Evolutionary conservation across 345 rosid genomes (phyloP).

Genomic region (Physaria fendleri): DNA sequence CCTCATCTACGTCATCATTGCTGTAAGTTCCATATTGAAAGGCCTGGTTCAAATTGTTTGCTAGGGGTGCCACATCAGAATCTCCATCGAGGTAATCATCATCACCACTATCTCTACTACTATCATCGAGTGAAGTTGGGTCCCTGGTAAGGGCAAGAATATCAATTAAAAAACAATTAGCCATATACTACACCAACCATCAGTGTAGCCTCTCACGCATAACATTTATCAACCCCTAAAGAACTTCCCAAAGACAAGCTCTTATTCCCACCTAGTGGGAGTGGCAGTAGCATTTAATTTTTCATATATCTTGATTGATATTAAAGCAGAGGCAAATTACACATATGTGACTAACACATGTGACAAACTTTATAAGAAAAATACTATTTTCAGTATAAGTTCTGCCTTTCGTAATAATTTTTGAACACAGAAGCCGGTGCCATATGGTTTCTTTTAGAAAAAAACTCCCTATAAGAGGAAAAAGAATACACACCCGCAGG

Average conservation of each 20-base stretch:
- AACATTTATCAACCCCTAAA: slow-evolving; percentile 3
- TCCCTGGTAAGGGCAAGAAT: slow-evolving; percentile 52
- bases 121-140: slow-evolving; percentile 79
- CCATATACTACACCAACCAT: slow-evolving; percentile 1
- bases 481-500: too few species aligned
- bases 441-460: too few species aligned
- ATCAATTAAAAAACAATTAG: background rate
- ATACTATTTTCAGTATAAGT: too few species aligned
- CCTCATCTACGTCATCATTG: slow-evolving; percentile 81
- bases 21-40: slow-evolving; percentile 81
- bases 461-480: too few species aligned
- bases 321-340: slow-evolving; percentile 10
- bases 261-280: background rate
- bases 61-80: slow-evolving; percentile 88
- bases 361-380: background rate
- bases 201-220: background rate
- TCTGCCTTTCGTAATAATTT: too few species aligned
- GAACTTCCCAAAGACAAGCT: slow-evolving; percentile 5
- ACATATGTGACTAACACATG: background rate
- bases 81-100: slow-evolving; percentile 95
- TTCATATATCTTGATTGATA: background rate
- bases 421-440: too few species aligned
- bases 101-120: slow-evolving; percentile 80
- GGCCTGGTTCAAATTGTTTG: slow-evolving; percentile 89
- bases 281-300: slow-evolving; percentile 6